Conservation (phyloP, 2,329 filamentous ascomycete genomes). For the Neurospora sp. region DNA sequence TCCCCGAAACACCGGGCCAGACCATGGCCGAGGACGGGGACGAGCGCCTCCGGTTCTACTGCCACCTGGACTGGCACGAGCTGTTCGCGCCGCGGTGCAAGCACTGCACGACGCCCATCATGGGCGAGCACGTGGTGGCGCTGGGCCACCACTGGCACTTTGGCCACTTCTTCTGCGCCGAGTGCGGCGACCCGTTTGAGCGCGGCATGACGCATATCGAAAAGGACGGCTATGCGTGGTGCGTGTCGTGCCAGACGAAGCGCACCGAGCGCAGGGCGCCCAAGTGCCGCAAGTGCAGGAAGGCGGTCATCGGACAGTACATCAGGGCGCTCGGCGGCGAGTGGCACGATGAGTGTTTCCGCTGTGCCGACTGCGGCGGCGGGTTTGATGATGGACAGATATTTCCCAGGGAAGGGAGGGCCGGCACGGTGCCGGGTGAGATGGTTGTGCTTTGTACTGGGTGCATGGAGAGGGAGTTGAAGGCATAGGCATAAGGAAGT, state of each 20-base stretch:
- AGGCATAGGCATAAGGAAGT: constrained; percentile 27
- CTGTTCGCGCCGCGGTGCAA: constrained; percentile 86
- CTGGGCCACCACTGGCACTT: constrained; percentile 95
- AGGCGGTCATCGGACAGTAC: constrained; percentile 80
- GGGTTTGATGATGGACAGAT: constrained; percentile 56
- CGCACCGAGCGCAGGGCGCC: constrained; percentile 79
- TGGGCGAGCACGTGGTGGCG: constrained; percentile 88
- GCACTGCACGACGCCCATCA: constrained; percentile 91
- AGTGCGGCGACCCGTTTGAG: constrained; percentile 93
- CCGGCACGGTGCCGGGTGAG: constrained; percentile 23
- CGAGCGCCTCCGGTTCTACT: constrained; percentile 74
- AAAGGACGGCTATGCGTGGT: constrained; percentile 97
- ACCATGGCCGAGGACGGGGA: constrained; percentile 65
- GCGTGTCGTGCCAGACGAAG: constrained; percentile 83
- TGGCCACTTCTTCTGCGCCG: constrained; percentile 97
- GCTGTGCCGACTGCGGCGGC: constrained; percentile 55
- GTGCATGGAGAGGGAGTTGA: constrained; percentile 51
- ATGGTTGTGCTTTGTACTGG: constrained; percentile 49
- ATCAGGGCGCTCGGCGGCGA: constrained; percentile 81
- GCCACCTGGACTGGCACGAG: constrained; percentile 98
- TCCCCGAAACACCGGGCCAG: constrained; percentile 52
- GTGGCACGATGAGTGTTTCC: constrained; percentile 91
- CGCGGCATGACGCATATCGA: constrained; percentile 65
- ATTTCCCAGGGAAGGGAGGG: constrained; percentile 44
- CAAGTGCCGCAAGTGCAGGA: constrained; percentile 78